Evolutionary conservation across 1,284 basidiomycete genomes (phyloP), one percentile per base, ranked within the genome.

Genomic region (Melampsora americana): DNA sequence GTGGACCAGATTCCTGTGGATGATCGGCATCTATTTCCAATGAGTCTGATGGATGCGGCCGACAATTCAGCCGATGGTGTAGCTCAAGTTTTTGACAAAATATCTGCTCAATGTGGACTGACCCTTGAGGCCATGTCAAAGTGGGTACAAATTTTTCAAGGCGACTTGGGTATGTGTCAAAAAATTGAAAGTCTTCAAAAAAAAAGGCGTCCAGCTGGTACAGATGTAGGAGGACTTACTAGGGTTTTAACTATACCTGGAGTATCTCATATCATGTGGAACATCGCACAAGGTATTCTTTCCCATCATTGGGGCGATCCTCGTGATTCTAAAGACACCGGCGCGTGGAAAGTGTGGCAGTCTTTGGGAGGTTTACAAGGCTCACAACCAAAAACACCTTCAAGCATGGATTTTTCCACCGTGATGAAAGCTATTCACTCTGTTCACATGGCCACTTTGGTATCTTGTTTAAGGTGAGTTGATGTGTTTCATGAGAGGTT

Each of bases 391-490:
- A 35, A 62, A 46, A 32, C 18, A 12, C 32, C 60, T 18, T 39
- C 30, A 0, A 70, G 60, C 53, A 39, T 14, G 11, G 42, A 70
- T 59, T 69, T 69, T 30, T 53, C 66, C 5, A 20, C 56, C 16
- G 56, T 69, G 66, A 69, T 69, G 16, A 42, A 53, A 26, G 60
- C 44, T 28, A 44, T 70, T 26, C 23, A 70, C 18, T 60, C 56
- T n/a, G 46, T 70, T 42, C 68, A 70, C 56, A 35, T 46, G 11
- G 35, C 59, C 14, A 44, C 56, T 61, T 30, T 61, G 12, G n/a
- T 70, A 14, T 44, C 56, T 61, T 70, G 68, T 39, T 42, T 70
- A 14, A n/a, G 35, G 68, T 70, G 30, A 70, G 67, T 32, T n/a
- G n/a, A n/a, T n/a, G n/a, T n/a, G n/a, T n/a, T n/a, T n/a, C n/a